A percentile compares a stretch with the other conserved stretches of the same genome.
Evolutionary conservation across 371 early-diverging fungal species (phyloP).

Genomic region (Rhizomucor miehei): DNA sequence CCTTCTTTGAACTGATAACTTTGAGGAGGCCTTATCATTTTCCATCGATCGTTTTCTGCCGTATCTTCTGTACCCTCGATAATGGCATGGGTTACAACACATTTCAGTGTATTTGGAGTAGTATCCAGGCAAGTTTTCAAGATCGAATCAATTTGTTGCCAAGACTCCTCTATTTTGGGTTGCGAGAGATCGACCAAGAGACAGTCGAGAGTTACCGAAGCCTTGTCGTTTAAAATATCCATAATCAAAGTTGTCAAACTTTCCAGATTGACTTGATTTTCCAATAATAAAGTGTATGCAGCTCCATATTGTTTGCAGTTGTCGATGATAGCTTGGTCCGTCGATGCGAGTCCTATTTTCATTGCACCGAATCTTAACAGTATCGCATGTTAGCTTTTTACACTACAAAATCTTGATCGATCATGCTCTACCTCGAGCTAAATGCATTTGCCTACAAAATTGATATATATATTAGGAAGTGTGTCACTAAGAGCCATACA

Average conservation of each 20-base stretch:
- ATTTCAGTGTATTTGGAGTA: constrained; percentile 12
- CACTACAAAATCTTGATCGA: not conserved
- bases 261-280: not conserved
- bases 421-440: not conserved
- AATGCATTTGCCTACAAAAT: not conserved
- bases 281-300: not conserved
- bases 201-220: constrained; percentile 5
- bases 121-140: constrained; percentile 6
- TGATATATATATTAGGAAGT: too few species aligned
- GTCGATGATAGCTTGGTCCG: constrained; percentile 1
- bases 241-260: not conserved
- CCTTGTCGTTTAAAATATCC: not conserved
- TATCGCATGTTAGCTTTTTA: constrained; percentile 1
- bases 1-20: constrained; percentile 30
- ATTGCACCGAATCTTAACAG: constrained; percentile 26
- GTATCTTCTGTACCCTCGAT: too few species aligned
- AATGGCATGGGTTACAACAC: constrained; percentile 11
- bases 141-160: constrained; percentile 14
- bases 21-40: constrained; percentile 20
- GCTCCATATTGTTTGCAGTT: not conserved
- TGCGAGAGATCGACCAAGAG: constrained; percentile 21
- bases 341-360: constrained; percentile 25
- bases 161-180: constrained; percentile 1
- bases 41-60: not conserved
- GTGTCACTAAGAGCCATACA: too few species aligned